These are phyloP conservation scores for Aegilops tauschii DNA, from an alignment of 176 grass and related monocot species.

Conservation along the genomic window DNA sequence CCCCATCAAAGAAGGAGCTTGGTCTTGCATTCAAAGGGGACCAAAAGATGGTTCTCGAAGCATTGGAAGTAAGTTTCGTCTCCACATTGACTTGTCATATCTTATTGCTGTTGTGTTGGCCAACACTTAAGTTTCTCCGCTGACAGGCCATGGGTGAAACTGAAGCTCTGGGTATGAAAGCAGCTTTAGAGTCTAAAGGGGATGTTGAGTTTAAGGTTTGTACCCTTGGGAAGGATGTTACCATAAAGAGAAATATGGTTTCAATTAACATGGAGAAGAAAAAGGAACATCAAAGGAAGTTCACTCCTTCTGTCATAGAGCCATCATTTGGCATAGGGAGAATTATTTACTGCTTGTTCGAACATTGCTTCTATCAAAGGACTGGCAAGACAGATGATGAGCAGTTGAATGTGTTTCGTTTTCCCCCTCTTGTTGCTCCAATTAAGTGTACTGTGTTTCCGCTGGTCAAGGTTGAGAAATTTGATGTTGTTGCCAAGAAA, in stretches of 20 bases:
- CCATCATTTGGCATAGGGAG: conserved; percentile 97
- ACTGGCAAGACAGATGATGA: conserved; percentile 69
- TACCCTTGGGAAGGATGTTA: conserved; percentile 73
- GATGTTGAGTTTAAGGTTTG: conserved; percentile 80
- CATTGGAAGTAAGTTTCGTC: conserved; percentile 74
- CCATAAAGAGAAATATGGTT: conserved; percentile 76
- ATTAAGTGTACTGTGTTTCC: conserved; percentile 93
- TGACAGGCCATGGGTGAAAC: conserved; percentile 63
- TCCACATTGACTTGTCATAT: not conserved
- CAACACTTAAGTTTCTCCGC: not conserved
- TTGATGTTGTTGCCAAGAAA: conserved; percentile 72
- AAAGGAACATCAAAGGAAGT: conserved; percentile 81
- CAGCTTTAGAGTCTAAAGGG: conserved; percentile 65
- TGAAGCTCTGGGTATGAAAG: conserved; percentile 86
- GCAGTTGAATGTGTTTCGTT: conserved; percentile 82
- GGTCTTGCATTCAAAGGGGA: conserved; percentile 91
- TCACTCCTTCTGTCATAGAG: conserved; percentile 95
- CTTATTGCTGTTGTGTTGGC: conserved; percentile 11
- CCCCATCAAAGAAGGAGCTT: conserved; percentile 94
- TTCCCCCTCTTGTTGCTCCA: conserved; percentile 79
- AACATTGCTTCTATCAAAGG: conserved; percentile 81
- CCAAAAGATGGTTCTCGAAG: conserved; percentile 84
- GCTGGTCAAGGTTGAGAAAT: conserved; percentile 71
- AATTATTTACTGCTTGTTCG: conserved; percentile 88
- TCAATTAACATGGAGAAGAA: conserved; percentile 87